Evolutionary conservation across 2,329 filamentous ascomycete genomes (phyloP).

Genomic region (Chrysoporthe deuterocubensis): DNA sequence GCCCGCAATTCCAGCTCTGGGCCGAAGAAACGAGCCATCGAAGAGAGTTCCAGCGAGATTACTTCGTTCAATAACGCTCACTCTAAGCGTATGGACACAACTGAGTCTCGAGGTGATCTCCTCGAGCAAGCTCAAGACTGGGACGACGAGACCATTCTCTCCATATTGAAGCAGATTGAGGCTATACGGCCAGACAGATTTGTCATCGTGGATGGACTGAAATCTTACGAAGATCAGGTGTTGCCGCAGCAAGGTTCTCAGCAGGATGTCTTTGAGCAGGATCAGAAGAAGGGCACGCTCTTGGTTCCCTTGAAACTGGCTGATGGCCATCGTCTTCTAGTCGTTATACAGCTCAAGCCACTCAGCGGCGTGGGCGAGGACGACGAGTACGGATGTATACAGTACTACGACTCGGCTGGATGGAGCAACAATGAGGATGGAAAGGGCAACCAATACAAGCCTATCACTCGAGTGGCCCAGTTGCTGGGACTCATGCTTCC

Average conservation of each 20-base stretch:
- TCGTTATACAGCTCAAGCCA: not conserved
- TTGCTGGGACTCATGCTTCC: not conserved
- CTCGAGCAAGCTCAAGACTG: constrained; percentile 10
- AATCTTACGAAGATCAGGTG: not conserved
- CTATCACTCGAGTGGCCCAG: not conserved
- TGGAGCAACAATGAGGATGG: not conserved
- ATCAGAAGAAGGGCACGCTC: constrained; percentile 11
- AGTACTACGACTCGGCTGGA: not conserved
- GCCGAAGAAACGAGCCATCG: constrained; percentile 5
- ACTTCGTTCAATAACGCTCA: not conserved
- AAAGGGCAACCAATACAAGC: not conserved
- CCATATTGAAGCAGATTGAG: constrained; percentile 14
- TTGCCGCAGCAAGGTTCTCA: not conserved
- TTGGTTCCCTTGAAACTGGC: constrained; percentile 7
- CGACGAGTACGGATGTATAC: not conserved
- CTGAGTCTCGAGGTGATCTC: constrained; percentile 3
- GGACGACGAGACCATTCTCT: constrained; percentile 18
- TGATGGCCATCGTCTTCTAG: not conserved
- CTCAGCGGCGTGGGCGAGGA: not conserved
- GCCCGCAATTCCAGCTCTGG: not conserved
- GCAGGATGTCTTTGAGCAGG: not conserved
- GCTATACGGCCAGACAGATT: not conserved
- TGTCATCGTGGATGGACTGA: constrained; percentile 9
- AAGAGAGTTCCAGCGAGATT: not conserved
- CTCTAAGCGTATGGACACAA: constrained; percentile 12